Evolutionary conservation across 2,329 filamentous ascomycete genomes (phyloP), one percentile per base, ranked within the genome.

Genomic region (Calonectria hongkongensis): DNA sequence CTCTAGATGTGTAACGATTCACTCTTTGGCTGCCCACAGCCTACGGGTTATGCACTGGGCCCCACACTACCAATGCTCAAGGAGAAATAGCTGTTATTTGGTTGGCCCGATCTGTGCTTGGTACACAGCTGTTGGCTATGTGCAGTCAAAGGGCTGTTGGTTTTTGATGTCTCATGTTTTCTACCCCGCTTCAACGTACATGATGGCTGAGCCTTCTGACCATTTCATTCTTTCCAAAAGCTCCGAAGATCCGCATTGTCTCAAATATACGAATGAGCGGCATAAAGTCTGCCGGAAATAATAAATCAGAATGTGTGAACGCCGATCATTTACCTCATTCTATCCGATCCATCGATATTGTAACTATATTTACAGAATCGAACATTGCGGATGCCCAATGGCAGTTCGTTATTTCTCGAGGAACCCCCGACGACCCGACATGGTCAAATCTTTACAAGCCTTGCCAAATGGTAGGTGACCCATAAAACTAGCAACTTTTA

Each of bases 271-370:
- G 28, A 25, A 48, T 30, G 18, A 54, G 27, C 50, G 50, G 9
- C 50, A 54, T 33, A 18, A 28, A 18, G 10, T 27, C 33, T 10
- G 28, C 27, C 16, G 27, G 50, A 30, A 54, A 54, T 33, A 54
- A 30, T 16, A 27, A n/a, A 30, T 43, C 12, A n/a, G 15, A 27
- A 54, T 30, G 50, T 21, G 13, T 30, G 28, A 54, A 54, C 33
- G 50, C n/a, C 27, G 28, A 54, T 54, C 50, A 27, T 54, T 33
- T 54, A 12, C 50, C 15, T 54, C 50, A 54, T 54, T 54, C n/a
- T 54, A 33, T n/a, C 27, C 33, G 25, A 54, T 54, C 50, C 50
- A 54, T 54, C 50, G 27, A 18, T 15, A 18, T 33, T 54, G 50
- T 16, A 54, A 54, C 50, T 33, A 30, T 28, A 18, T 12, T 8